Evolutionary conservation across 164 flowering plant genomes (phyloP).

Genomic region (Magnolia changhungtana): DNA sequence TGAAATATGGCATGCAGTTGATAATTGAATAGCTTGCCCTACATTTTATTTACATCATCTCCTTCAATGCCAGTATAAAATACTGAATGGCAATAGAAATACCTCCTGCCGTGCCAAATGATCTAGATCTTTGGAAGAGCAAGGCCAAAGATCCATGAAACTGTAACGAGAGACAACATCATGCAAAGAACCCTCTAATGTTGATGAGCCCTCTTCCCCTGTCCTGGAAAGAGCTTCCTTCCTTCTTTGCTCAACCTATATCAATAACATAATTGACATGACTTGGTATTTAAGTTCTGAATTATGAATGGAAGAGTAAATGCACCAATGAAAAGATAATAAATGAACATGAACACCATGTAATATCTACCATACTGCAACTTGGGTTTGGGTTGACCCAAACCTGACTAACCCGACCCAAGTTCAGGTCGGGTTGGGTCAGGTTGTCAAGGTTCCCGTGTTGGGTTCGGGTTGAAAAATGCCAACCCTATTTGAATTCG

Average conservation of each 20-base stretch:
- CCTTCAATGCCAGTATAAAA: not conserved
- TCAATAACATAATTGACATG: not conserved
- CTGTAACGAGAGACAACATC: slow-evolving; percentile 88
- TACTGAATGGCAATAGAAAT: slow-evolving; percentile 7
- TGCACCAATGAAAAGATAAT: not conserved
- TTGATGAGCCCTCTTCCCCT: slow-evolving; percentile 60
- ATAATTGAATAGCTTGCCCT: not conserved
- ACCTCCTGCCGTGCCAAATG: slow-evolving; percentile 86
- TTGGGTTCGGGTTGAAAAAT: too few species aligned
- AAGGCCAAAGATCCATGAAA: slow-evolving; percentile 96
- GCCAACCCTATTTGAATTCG: too few species aligned
- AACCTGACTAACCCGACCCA: too few species aligned
- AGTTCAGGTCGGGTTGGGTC: too few species aligned
- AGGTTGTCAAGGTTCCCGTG: too few species aligned
- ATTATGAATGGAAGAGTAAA: not conserved
- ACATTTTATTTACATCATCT: not conserved
- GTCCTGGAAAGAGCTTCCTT: slow-evolving; percentile 79
- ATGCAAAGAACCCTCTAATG: slow-evolving; percentile 68
- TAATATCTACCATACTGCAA: not conserved
- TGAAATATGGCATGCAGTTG: not conserved
- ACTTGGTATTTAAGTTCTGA: not conserved
- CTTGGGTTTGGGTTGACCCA: too few species aligned
- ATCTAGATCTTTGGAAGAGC: slow-evolving; percentile 85
- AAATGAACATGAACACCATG: not conserved
- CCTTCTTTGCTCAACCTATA: slow-evolving; percentile 89